Conservation (phyloP, 2,329 filamentous ascomycete genomes). For the Aspergillus nomiae region DNA sequence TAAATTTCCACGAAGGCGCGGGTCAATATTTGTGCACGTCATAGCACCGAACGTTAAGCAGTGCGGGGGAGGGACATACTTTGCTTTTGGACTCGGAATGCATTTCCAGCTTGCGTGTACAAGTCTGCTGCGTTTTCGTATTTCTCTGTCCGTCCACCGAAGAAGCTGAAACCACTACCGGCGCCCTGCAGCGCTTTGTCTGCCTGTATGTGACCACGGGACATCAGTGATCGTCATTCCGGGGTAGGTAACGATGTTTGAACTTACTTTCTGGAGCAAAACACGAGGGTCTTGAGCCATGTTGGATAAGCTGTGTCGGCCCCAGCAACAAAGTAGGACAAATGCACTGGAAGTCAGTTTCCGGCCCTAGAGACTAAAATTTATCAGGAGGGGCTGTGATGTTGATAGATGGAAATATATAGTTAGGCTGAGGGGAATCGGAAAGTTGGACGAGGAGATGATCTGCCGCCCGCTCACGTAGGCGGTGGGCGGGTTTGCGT, state of each 20-base stretch:
- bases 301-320: slow-evolving; percentile 22
- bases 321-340: slow-evolving; percentile 2
- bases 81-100: slow-evolving; percentile 83
- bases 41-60: background rate
- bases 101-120: slow-evolving; percentile 86
- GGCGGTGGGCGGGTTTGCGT: slow-evolving; percentile 19
- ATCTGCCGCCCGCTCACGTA: slow-evolving; percentile 18
- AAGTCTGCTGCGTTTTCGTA: slow-evolving; percentile 86
- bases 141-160: slow-evolving; percentile 84
- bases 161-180: slow-evolving; percentile 81
- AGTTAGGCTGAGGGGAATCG: background rate
- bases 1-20: slow-evolving; percentile 37
- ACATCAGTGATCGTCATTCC: slow-evolving; percentile 34
- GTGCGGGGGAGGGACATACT: slow-evolving; percentile 54
- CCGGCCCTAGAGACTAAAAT: background rate
- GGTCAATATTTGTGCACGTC: slow-evolving; percentile 4
- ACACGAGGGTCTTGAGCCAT: slow-evolving; percentile 80
- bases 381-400: slow-evolving; percentile 6
- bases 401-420: slow-evolving; percentile 1
- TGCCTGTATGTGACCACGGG: slow-evolving; percentile 60
- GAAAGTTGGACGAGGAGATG: background rate
- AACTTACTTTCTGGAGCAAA: slow-evolving; percentile 72
- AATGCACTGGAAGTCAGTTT: slow-evolving; percentile 6
- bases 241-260: slow-evolving; percentile 14
- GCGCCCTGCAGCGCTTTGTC: slow-evolving; percentile 79